Conservation (phyloP, 768 basidiomycete species). For the Boletus speciosus region DNA sequence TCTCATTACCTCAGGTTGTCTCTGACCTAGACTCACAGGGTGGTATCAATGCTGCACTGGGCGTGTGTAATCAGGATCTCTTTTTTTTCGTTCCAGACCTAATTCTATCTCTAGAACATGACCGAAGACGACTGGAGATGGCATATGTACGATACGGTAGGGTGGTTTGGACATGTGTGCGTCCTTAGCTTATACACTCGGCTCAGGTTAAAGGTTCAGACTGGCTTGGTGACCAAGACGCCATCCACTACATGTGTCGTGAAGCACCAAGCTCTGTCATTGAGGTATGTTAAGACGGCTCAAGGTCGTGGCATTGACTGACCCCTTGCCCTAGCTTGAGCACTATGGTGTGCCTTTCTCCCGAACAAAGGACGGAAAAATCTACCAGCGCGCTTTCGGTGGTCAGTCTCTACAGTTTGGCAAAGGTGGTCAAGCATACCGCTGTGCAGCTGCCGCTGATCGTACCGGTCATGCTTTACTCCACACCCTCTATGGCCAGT, state of each 20-base stretch:
- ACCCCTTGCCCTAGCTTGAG: constrained; percentile 64
- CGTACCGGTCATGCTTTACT: constrained; percentile 98
- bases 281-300: constrained; percentile 52
- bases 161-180: constrained; percentile 25
- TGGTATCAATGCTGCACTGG: constrained; percentile 96
- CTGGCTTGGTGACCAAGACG: constrained; percentile 99
- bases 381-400: constrained; percentile 99
- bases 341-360: constrained; percentile 99
- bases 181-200: constrained; percentile 15
- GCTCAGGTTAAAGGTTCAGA: constrained; percentile 94
- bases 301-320: background rate
- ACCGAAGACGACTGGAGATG: constrained; percentile 99
- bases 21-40: constrained; percentile 49
- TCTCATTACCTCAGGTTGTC: background rate
- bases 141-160: constrained; percentile 96
- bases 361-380: constrained; percentile 96
- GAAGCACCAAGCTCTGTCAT: constrained; percentile 94
- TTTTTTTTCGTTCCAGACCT: constrained; percentile 5
- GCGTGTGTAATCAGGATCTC: constrained; percentile 48
- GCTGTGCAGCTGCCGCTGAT: constrained; percentile 97
- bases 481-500: constrained; percentile 99
- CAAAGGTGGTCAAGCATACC: constrained; percentile 98
- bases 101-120: constrained; percentile 67
- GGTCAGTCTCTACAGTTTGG: constrained; percentile 96
- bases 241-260: constrained; percentile 99